phyloP scores from a whole-genome alignment of 352 stramenopile species.

The Phytophthora sansomeana region DNA sequence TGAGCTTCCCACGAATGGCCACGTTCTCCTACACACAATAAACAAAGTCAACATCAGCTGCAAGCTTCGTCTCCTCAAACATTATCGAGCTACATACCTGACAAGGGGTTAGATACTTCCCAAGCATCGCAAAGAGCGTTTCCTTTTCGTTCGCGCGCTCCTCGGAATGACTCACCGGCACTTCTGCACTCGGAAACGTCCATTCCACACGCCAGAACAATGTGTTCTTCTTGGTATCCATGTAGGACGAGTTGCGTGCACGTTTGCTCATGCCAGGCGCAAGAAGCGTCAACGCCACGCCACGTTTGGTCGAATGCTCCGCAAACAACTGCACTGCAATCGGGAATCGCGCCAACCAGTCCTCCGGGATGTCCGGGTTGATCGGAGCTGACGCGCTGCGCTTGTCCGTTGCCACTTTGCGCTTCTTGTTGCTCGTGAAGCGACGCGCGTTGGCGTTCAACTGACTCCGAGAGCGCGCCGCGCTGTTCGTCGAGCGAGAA shows the following conservation, averaged over 20 bases:
- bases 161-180: slow-evolving; percentile 58
- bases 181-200: slow-evolving; percentile 64
- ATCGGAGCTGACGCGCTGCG: slow-evolving; percentile 24
- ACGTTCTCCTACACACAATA: slow-evolving; percentile 66
- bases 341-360: slow-evolving; percentile 82
- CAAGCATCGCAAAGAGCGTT: slow-evolving; percentile 68
- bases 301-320: slow-evolving; percentile 71
- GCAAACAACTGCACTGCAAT: slow-evolving; percentile 74
- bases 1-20: slow-evolving; percentile 70
- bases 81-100: slow-evolving; percentile 46
- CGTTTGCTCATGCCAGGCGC: slow-evolving; percentile 87
- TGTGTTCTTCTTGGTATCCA: slow-evolving; percentile 66
- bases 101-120: slow-evolving; percentile 62
- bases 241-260: slow-evolving; percentile 75
- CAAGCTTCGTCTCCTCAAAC: background rate
- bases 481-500: slow-evolving; percentile 62
- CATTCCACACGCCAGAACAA: slow-evolving; percentile 87
- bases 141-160: slow-evolving; percentile 55
- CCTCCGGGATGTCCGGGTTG: slow-evolving; percentile 68
- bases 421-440: slow-evolving; percentile 46
- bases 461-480: slow-evolving; percentile 48
- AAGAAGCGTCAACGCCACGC: slow-evolving; percentile 72
- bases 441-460: slow-evolving; percentile 45
- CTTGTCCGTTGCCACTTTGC: slow-evolving; percentile 28
- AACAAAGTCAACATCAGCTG: background rate